A percentile compares a stretch with the other conserved stretches of the same genome.
phyloP scores from a whole-genome alignment of 495 filamentous ascomycete genomes.

The Penicillium pancosmium region DNA sequence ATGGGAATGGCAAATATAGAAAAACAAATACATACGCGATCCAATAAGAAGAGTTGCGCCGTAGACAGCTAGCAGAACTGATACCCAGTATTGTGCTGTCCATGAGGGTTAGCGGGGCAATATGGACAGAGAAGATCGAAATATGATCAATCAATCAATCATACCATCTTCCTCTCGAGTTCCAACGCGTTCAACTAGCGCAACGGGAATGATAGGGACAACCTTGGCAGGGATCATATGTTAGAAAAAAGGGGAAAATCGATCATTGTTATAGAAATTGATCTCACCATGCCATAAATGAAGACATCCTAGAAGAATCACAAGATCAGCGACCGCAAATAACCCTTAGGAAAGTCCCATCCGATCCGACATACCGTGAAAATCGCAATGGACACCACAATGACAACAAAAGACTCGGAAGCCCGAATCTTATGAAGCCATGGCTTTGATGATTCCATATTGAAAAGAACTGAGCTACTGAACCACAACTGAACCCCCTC shows the following conservation, averaged over 20 bases:
- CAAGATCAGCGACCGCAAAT: slow-evolving; percentile 3
- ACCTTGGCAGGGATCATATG: slow-evolving; percentile 42
- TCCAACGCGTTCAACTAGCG: slow-evolving; percentile 59
- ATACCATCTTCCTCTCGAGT: slow-evolving; percentile 57
- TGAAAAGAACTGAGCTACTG: background rate
- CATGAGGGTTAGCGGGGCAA: background rate
- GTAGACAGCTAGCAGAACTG: slow-evolving; percentile 74
- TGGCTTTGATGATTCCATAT: slow-evolving; percentile 14
- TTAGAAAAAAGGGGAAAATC: slow-evolving; percentile 26
- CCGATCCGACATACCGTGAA: slow-evolving; percentile 44
- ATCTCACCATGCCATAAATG: slow-evolving; percentile 66
- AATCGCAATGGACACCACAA: slow-evolving; percentile 55
- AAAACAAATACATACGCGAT: slow-evolving; percentile 46
- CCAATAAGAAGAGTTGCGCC: slow-evolving; percentile 67
- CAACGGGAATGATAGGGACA: slow-evolving; percentile 78
- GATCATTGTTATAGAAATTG: too few species aligned
- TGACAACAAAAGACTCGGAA: slow-evolving; percentile 47
- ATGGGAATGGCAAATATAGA: background rate
- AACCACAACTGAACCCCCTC: background rate
- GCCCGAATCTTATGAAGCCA: slow-evolving; percentile 34
- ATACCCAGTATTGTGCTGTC: slow-evolving; percentile 70
- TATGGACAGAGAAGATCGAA: background rate
- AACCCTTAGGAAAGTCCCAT: too few species aligned
- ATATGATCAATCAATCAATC: background rate
- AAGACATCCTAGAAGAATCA: slow-evolving; percentile 62